Evolutionary conservation across 1,139 yeast species (phyloP).

Genomic region (Saccharomyces uvarum): DNA sequence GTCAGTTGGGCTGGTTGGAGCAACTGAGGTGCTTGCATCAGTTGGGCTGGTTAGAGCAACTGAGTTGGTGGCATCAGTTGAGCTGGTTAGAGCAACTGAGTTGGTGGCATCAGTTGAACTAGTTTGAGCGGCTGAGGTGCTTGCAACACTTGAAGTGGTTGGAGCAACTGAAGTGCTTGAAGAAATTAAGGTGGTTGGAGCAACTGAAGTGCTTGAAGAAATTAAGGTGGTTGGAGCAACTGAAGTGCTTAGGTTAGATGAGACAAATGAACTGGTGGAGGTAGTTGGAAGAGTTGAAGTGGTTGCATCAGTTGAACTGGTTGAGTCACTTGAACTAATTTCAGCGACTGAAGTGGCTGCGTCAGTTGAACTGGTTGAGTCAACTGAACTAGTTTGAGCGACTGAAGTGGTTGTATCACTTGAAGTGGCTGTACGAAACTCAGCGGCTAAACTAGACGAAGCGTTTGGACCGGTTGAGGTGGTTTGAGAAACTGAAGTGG

Average conservation of each 20-base stretch:
- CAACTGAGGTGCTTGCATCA: not conserved
- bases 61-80: not conserved
- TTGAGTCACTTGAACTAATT: not conserved
- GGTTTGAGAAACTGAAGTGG: not conserved
- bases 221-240: not conserved
- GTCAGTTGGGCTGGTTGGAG: not conserved
- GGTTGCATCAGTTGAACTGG: not conserved
- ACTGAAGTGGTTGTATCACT: not conserved
- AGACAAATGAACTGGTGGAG: not conserved
- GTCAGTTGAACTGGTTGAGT: not conserved
- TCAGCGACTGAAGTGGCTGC: not conserved
- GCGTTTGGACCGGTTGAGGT: not conserved
- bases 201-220: not conserved
- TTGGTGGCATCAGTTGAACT: too few species aligned
- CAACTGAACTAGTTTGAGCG: too few species aligned
- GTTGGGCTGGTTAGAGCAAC: not conserved
- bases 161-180: not conserved
- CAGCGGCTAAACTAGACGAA: not conserved
- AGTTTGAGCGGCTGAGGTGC: not conserved
- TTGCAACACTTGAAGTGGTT: not conserved
- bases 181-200: not conserved
- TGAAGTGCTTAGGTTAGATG: not conserved
- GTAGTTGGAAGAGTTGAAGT: not conserved
- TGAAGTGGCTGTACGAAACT: not conserved
- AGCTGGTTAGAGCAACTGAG: too few species aligned